Evolutionary conservation across 768 basidiomycete species (phyloP), one percentile per base, ranked within the genome.

Genomic region (Mycena vitilis): DNA sequence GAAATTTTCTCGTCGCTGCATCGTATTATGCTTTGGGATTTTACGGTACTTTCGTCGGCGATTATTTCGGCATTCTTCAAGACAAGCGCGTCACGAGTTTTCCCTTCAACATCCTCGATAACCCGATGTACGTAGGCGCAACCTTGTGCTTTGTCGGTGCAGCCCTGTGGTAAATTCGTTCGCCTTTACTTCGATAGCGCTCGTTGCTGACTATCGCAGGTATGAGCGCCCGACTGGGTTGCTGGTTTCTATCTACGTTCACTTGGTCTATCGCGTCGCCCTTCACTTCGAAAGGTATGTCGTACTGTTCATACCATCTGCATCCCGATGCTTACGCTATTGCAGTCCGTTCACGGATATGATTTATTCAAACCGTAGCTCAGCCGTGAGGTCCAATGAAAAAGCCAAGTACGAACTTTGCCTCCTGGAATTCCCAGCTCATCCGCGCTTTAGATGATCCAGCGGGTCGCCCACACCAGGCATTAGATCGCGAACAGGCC

Each of bases 71-170:
- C 18, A 70, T 70, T 37, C 23, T 70, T 9, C 53, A 61, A 30
- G 55, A 61, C 13, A 40, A 58, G 34, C 42, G 69, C n/a, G 69
- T 70, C 38, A 61, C 59, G 2, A 38, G 45, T 13, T 70, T 70
- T 38, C 69, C 69, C 5, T 70, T 61, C 60, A 62, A 56, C 40
- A 25, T 62, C 3, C 36, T 70, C 0, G 40, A 58, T 13, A 63
- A 70, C 44, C 69, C 69, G 18, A 70, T 70, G 69, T 70, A 70
- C 37, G 8, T 66, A 5, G 69, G 69, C 5, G 64, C 63, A 5
- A 58, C 48, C 25, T 6, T 70, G 47, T 66, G 69, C 56, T 70
- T 70, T n/a, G 25, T 66, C 13, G 65, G 69, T 20, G 64, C 69
- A 13, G 69, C 69, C 9, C 15, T 66, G 11, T 63, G 69, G 69